Conservation (phyloP, 225 moss, liverwort and hornwort species). For the Physcomitrellopsis africana region DNA sequence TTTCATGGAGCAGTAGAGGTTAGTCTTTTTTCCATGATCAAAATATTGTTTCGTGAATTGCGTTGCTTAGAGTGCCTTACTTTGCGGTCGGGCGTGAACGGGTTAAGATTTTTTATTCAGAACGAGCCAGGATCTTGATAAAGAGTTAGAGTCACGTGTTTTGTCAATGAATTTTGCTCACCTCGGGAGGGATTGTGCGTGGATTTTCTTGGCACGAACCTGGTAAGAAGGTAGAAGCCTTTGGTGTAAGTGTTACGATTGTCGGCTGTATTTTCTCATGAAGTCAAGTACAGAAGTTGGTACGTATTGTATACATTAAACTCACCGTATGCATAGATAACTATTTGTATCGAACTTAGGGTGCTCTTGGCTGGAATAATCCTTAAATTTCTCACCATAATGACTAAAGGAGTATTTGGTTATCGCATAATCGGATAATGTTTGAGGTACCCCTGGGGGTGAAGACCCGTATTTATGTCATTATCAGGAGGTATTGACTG, state of each 20-base stretch:
- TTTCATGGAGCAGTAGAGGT: slow-evolving; percentile 99
- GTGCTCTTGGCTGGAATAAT: slow-evolving; percentile 7
- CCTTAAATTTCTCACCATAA: too few relatives aligned
- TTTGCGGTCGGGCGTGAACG: background rate
- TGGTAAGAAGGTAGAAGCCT: too few relatives aligned
- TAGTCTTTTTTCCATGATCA: slow-evolving; percentile 22
- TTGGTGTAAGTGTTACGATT: background rate
- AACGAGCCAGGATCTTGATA: slow-evolving; percentile 10
- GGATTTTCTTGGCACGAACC: background rate
- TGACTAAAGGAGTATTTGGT: too few relatives aligned
- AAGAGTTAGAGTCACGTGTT: too few relatives aligned
- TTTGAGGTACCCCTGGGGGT: too few relatives aligned
- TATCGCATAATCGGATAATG: too few relatives aligned
- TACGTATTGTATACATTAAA: too few relatives aligned
- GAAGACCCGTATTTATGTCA: background rate
- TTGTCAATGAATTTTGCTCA: background rate
- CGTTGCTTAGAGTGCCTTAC: slow-evolving; percentile 20
- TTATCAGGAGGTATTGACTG: background rate
- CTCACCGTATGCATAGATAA: too few relatives aligned
- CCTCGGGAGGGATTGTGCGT: background rate
- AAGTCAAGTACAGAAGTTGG: too few relatives aligned
- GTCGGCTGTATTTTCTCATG: background rate
- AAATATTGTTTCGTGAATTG: slow-evolving; percentile 25
- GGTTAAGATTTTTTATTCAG: background rate
- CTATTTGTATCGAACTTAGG: background rate